A percentile compares a stretch with the other conserved stretches of the same genome.
Evolutionary conservation across 2,329 filamentous ascomycete species (phyloP).

Genomic region (Kalaharituber pfeilii): DNA sequence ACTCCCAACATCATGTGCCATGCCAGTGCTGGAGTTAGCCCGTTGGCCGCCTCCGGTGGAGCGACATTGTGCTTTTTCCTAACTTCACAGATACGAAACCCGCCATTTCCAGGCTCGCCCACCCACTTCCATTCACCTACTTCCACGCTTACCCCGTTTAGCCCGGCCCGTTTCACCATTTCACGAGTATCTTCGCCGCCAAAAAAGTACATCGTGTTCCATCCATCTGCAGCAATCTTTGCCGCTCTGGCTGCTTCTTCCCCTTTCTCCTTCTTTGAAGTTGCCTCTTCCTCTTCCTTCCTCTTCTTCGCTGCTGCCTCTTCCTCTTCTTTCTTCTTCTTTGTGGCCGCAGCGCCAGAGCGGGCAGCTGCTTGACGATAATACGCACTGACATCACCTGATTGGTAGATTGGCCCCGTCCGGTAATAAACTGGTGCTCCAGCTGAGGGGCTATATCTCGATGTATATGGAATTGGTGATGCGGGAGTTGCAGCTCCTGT

Average conservation of each 20-base stretch:
- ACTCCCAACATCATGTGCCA: background rate
- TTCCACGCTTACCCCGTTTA: background rate
- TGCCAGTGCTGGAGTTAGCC: background rate
- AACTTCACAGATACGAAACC: background rate
- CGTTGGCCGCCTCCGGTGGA: background rate
- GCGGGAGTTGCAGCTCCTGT: no score
- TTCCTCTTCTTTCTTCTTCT: background rate
- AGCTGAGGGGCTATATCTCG: no score
- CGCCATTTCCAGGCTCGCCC: background rate
- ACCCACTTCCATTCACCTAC: background rate
- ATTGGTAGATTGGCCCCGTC: background rate
- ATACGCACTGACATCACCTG: background rate
- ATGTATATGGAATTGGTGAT: no score
- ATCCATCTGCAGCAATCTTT: background rate
- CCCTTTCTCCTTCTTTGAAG: conserved; percentile 1
- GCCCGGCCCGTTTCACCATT: background rate
- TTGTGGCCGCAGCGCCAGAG: background rate
- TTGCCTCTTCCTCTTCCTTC: background rate
- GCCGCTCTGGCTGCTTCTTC: background rate
- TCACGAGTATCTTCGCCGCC: background rate
- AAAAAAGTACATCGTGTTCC: background rate
- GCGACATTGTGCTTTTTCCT: background rate
- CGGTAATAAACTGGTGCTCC: background rate
- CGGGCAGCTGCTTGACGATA: background rate
- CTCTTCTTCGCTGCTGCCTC: background rate